These are phyloP conservation scores for Paecilomyces formosus DNA, from an alignment of 2,329 filamentous ascomycete genomes.

Conservation along the genomic window DNA sequence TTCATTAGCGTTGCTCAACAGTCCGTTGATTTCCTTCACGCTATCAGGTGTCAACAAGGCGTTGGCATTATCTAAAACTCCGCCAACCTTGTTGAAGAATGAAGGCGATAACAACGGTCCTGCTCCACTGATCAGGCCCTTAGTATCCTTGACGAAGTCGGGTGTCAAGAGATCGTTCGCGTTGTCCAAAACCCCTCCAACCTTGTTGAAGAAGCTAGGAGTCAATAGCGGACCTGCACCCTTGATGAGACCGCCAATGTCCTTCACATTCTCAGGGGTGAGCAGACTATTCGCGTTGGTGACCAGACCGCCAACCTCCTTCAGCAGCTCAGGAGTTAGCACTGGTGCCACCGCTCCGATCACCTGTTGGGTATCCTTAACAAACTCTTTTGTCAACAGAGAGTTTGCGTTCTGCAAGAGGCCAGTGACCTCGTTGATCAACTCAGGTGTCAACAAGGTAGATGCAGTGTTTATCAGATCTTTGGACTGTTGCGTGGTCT, in stretches of 20 bases:
- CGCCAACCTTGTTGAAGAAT: conserved; percentile 11
- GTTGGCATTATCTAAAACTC: conserved; percentile 17
- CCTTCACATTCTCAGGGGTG: conserved; percentile 15
- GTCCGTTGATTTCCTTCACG: too few species aligned
- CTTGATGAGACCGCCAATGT: background rate
- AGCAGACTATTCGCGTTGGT: conserved; percentile 18
- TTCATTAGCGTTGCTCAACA: too few species aligned
- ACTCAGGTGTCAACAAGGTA: conserved; percentile 2
- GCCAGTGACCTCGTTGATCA: conserved; percentile 22
- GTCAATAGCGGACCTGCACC: too few species aligned
- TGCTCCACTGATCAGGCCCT: conserved; percentile 9
- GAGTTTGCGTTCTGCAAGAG: conserved; percentile 21
- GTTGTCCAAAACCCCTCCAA: conserved; percentile 12
- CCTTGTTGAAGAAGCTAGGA: conserved; percentile 12
- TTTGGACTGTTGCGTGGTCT: background rate
- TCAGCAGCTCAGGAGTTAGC: conserved; percentile 14
- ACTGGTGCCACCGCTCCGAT: conserved; percentile 16
- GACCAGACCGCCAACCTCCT: conserved; percentile 19
- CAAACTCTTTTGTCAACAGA: conserved; percentile 12
- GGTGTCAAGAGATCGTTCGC: conserved; percentile 15
- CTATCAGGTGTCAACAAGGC: conserved; percentile 18
- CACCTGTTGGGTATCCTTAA: conserved; percentile 10
- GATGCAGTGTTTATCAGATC: background rate
- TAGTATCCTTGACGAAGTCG: conserved; percentile 12
- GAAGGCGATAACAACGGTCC: conserved; percentile 13